These are phyloP conservation scores for Debaryomyces sp. DNA, from an alignment of 1,139 yeast genomes.

Conservation along the genomic window DNA sequence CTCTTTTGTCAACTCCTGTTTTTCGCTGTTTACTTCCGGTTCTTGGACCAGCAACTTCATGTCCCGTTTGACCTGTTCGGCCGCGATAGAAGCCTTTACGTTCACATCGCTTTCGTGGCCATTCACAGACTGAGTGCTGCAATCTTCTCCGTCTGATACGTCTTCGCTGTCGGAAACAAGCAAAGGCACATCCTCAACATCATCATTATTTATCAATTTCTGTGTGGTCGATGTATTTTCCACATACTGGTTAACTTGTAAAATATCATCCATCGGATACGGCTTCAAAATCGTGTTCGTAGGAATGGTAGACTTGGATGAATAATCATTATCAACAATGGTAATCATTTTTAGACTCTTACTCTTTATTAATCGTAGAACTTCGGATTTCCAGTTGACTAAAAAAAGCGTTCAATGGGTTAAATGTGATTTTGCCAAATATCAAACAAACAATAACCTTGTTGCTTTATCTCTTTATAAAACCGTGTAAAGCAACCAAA, in stretches of 20 bases:
- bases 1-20: slow-evolving; percentile 8
- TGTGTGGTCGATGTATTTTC: slow-evolving; percentile 1
- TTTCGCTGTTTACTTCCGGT: not conserved
- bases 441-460: not conserved
- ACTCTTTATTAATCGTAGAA: slow-evolving; percentile 10
- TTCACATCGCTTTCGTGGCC: slow-evolving; percentile 6
- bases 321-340: slow-evolving; percentile 5
- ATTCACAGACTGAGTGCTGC: slow-evolving; percentile 3
- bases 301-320: slow-evolving; percentile 11
- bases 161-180: slow-evolving; percentile 35
- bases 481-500: slow-evolving; percentile 1
- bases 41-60: slow-evolving; percentile 4
- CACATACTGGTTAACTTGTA: slow-evolving; percentile 3
- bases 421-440: not conserved
- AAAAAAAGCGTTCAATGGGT: slow-evolving; percentile 1
- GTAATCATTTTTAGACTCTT: slow-evolving; percentile 8
- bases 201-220: slow-evolving; percentile 10
- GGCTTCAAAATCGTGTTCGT: slow-evolving; percentile 5
- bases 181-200: slow-evolving; percentile 28
- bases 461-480: not conserved
- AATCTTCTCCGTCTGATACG: slow-evolving; percentile 28
- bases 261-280: slow-evolving; percentile 7
- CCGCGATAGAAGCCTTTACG: slow-evolving; percentile 10
- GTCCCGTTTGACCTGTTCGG: slow-evolving; percentile 12
- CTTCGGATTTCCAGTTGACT: slow-evolving; percentile 13